Base-by-base conservation (phyloP, 192 early-diverging fungal genomes). In the Backusella liffmaniae region DNA sequence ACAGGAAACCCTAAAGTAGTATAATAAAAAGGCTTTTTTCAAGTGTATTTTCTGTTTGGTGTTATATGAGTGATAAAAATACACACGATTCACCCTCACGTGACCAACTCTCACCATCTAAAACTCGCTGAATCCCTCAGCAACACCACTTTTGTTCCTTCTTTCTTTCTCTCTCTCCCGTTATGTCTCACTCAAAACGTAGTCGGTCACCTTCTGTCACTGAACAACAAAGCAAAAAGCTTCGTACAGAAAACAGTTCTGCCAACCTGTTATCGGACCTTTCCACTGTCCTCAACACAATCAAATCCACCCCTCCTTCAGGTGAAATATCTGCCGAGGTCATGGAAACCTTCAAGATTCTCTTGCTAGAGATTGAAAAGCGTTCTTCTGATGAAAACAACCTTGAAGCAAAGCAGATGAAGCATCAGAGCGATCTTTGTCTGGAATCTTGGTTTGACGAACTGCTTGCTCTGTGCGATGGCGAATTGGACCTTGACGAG, bases 361-460 rank as follows among this genome's bases (percentile, higher is more conserved):
- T 81, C 9, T 71, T 81, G 73, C 69, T 77, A 44, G 76, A 81
- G 73, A 81, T 81, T 18, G 80, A 81, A 71, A 46, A 77, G 23
- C 41, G 75, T 35, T 81, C 76, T 51, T 62, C 80, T 5, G 80
- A 81, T 72, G 76, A 81, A 44, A 69, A 68, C 3, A 77, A 81
- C 35, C 59, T 65, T 18, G 73, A 77, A 56, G 80, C 71, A 41
- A 67, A 65, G 30, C 51, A 75, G 53, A 67, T 81, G 32, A 81
- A 77, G 65, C 59, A 81, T 16, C 68, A 81, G 39, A 77, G 76
- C 15, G 80, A 77, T 30, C 66, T 70, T 4, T 81, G 73, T 51
- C 23, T 81, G 8, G 80, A 81, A 67, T 5, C 73, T 39, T 81
- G 80, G 80, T 77, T 81, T 35, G 80, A 81, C 29, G 76, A 81